Evolutionary conservation across 345 rosid genomes (phyloP), one percentile per base, ranked within the genome.

Genomic region (Eucalyptus marginata): DNA sequence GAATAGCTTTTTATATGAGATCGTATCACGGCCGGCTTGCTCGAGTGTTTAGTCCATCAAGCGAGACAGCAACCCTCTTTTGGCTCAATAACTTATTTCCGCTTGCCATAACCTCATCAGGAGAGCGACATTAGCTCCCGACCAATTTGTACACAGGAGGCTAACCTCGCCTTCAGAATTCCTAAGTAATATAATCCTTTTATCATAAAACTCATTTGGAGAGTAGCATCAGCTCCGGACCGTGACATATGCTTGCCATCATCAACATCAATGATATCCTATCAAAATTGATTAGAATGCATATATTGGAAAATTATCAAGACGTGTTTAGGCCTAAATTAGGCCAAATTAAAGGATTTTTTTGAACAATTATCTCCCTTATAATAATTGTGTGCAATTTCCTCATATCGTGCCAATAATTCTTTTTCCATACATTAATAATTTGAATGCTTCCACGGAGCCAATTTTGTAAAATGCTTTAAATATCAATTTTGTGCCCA

Each of bases 181-280:
- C 47, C 0, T 9, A 46, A 46, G 47, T 46, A 46, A 46, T 46
- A 46, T 46, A 1, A 46, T 46, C 11, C 0, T 46, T 46, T 1
- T 46, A 46, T 46, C 47, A 3, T 46, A 46, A 10, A 46, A 46
- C 47, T 46, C 49, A 9, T 46, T 1, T 7, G 46, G 8, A 44
- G 8, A 44, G 2, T 2, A 10, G 10, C 46, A 44, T 44, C 8
- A 44, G 10, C 46, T 44, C 10, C 47, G 8, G 47, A 46, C 47
- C 47, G 3, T 46, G 17, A 40, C 40, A 40, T 40, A 40, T 13
- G 46, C 6, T 0, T 11, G 7, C 1, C 7, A 3, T 6, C 4
- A 68, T 31, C 1, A 33, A 68, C 1, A 33, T 68, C 7, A 68
- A 33, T 17, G 3, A 68, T 68, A 33, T 68, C 4, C 1, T 0